phyloP scores from a whole-genome alignment of 495 filamentous ascomycete species.

The Penicillium ucsense region DNA sequence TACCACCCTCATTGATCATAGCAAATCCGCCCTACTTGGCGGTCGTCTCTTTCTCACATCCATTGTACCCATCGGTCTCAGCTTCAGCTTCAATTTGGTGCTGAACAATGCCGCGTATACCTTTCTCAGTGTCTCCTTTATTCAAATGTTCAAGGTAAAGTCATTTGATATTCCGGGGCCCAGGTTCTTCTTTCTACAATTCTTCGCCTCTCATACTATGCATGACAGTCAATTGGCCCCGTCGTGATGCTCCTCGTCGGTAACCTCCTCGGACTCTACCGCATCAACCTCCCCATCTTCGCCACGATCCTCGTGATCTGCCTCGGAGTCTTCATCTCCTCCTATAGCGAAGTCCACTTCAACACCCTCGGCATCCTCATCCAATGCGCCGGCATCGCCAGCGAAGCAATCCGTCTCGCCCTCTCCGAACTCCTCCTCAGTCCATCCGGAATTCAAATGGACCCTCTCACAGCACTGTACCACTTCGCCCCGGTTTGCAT shows the following conservation, averaged over 20 bases:
- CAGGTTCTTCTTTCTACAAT: background rate
- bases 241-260: background rate
- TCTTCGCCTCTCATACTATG: background rate
- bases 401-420: background rate
- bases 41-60: background rate
- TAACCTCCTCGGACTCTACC: background rate
- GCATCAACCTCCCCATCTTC: background rate
- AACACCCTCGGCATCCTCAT: background rate
- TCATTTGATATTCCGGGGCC: background rate
- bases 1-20: background rate
- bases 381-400: background rate
- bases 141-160: background rate
- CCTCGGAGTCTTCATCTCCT: background rate
- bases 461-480: background rate
- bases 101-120: conserved; percentile 1
- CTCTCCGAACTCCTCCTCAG: background rate
- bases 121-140: background rate
- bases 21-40: background rate
- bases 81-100: background rate
- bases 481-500: background rate
- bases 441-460: background rate
- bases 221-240: background rate
- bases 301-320: background rate
- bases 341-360: background rate
- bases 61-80: background rate